Base-by-base conservation (phyloP, 2,329 filamentous ascomycete species). In the Dactylellina parvicollis region DNA sequence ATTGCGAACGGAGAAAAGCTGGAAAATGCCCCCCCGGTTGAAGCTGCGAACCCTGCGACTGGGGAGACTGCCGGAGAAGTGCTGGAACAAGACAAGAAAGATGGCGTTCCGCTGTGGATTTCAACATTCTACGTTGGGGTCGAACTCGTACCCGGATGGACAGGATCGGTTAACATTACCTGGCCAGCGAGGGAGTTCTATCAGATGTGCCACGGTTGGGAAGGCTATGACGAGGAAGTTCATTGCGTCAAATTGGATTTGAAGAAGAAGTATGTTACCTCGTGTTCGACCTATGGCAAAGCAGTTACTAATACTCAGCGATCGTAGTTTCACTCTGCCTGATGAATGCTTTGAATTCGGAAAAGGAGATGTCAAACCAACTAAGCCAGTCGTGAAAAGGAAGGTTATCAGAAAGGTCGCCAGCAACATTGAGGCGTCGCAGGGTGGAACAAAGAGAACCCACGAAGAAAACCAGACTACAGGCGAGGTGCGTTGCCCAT, bases 71-170 rank as follows among this genome's bases (percentile, higher is more conserved):
- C 71, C 34, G 75, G 64, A 46, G 78, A 78, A 14, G 42, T 72
- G 2, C 40, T 77, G n/a, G 77, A 79, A 20, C 74, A 76, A 60
- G 79, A 82, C 54, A 77, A 79, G 3, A 79, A 79, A 14, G 77
- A 78, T 20, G 76, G 76, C 12, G 77, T 80, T 44, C 83, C 84
- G 64, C 83, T 98, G 26, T 96, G 91, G 80, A 98, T 94, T 0
- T 92, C 92, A 22, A 97, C 93, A 0, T 94, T 93, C 80, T 99
- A 98, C 79, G 92, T 99, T 79, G 95, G 95, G 34, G 85, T 98
- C 50, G 90, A 94, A 77, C 82, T 97, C 62, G 85, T 85, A 36
- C 86, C 89, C 83, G 89, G 91, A 32, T 66, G 47, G 60, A 65
- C 55, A 22, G 83, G 83, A 67, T 83, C 83, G 46, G 79, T 86